These are phyloP conservation scores for Apocynum venetum DNA, from an alignment of 257 asterid species.

Conservation along the genomic window DNA sequence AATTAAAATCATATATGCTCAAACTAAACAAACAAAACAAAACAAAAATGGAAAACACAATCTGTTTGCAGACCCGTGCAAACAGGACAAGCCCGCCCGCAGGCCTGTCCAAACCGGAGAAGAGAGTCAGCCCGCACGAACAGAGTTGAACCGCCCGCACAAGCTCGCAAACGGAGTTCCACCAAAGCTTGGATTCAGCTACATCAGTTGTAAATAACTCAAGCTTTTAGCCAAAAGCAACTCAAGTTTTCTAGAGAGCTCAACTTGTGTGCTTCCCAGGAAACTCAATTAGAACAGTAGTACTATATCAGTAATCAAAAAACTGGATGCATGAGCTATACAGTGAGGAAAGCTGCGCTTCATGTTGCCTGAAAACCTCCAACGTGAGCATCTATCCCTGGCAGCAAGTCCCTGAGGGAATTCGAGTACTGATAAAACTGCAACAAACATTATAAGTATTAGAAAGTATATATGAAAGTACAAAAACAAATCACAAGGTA, in stretches of 20 bases:
- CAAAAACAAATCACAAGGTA: neutral
- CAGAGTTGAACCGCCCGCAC: too few relatives aligned
- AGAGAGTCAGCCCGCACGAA: too few relatives aligned
- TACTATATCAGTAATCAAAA: neutral
- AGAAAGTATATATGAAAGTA: neutral
- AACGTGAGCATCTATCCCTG: conserved; percentile 20
- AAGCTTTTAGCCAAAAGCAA: neutral
- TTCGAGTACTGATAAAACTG: conserved; percentile 60
- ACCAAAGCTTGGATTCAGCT: too few relatives aligned
- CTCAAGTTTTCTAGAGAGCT: neutral
- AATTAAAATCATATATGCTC: too few relatives aligned
- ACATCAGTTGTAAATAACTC: too few relatives aligned
- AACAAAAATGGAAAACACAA: too few relatives aligned
- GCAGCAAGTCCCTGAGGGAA: conserved; percentile 38
- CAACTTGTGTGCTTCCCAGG: neutral
- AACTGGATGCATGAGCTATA: neutral
- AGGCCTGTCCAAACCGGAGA: too few relatives aligned
- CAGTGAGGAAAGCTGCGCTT: neutral
- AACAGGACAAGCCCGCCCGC: too few relatives aligned
- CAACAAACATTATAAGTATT: conserved; percentile 18
- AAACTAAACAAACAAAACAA: too few relatives aligned
- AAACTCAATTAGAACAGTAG: neutral
- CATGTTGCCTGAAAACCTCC: conserved; percentile 12
- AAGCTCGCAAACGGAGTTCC: too few relatives aligned
- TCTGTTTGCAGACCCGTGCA: too few relatives aligned